Percentiles rank a stretch among this genome's conserved stretches.
phyloP scores from a whole-genome alignment of 2,329 filamentous ascomycete species.

The Acrocalymma vagum region DNA sequence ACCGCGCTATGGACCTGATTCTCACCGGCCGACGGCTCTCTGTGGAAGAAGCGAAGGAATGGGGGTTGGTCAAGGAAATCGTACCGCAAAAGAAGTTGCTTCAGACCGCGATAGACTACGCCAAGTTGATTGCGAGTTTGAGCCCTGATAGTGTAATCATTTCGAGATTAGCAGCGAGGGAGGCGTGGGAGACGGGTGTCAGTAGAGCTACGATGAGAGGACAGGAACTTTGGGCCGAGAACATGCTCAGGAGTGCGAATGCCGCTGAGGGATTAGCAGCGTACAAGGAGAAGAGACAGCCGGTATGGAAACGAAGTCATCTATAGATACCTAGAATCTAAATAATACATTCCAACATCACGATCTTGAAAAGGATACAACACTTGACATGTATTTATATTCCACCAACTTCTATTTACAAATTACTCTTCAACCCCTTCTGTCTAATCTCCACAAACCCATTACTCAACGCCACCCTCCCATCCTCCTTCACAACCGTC shows the following conservation, averaged over 20 bases:
- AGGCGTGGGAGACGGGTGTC: constrained; percentile 31
- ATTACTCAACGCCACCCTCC: constrained; percentile 44
- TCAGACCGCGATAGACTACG: constrained; percentile 24
- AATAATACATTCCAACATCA: no score
- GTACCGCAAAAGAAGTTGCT: constrained; percentile 27
- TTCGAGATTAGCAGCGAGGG: constrained; percentile 20
- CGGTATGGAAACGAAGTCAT: constrained; percentile 19
- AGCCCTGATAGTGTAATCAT: constrained; percentile 32
- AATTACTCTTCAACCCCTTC: constrained; percentile 4
- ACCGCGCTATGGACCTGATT: constrained; percentile 55
- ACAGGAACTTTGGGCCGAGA: constrained; percentile 28
- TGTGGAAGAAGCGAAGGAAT: constrained; percentile 49
- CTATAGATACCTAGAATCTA: constrained; percentile 7
- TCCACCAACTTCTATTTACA: no score
- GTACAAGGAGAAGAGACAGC: constrained; percentile 27
- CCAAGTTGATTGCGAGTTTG: constrained; percentile 24
- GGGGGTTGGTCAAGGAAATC: constrained; percentile 45
- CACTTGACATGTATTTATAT: no score
- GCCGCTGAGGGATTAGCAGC: constrained; percentile 23
- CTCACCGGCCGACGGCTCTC: constrained; percentile 53
- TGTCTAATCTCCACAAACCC: constrained; percentile 14
- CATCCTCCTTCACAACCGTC: constrained; percentile 51
- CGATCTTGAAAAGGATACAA: no score
- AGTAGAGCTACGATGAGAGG: constrained; percentile 48
- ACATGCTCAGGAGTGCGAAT: constrained; percentile 40